Evolutionary conservation across 1,139 yeast species (phyloP).

Genomic region (Protomyces pachydermus): DNA sequence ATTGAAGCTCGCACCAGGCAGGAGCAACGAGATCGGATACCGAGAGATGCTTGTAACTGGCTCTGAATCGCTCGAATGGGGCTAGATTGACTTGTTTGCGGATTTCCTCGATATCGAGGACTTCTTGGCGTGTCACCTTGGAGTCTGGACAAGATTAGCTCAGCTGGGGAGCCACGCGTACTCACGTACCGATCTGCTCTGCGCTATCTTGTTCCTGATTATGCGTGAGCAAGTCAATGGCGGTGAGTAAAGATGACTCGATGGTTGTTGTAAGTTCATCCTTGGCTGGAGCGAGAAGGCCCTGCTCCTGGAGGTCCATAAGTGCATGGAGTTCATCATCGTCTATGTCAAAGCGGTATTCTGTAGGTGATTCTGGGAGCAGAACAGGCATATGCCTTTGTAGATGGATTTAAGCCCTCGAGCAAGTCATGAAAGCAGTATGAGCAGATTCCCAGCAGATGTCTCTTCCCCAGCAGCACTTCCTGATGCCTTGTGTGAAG

Average conservation of each 20-base stretch:
- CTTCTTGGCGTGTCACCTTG: constrained; percentile 8
- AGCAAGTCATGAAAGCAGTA: no score
- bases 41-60: constrained; percentile 7
- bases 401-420: no score
- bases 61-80: constrained; percentile 6
- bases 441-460: no score
- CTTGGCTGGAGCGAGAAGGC: background rate
- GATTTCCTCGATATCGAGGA: background rate
- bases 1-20: constrained; percentile 26
- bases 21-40: constrained; percentile 32
- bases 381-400: background rate
- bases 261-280: no score
- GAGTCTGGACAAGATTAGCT: background rate
- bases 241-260: no score
- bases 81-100: background rate
- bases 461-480: no score
- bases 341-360: background rate
- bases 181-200: constrained; percentile 10
- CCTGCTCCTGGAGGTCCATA: background rate
- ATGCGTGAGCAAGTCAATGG: no score
- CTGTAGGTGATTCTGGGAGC: background rate
- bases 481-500: no score
- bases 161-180: background rate
- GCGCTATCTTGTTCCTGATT: background rate
- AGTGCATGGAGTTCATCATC: background rate